These are phyloP conservation scores for Talaromyces albobiverticillius DNA, from an alignment of 2,329 filamentous ascomycete genomes.

Conservation along the genomic window DNA sequence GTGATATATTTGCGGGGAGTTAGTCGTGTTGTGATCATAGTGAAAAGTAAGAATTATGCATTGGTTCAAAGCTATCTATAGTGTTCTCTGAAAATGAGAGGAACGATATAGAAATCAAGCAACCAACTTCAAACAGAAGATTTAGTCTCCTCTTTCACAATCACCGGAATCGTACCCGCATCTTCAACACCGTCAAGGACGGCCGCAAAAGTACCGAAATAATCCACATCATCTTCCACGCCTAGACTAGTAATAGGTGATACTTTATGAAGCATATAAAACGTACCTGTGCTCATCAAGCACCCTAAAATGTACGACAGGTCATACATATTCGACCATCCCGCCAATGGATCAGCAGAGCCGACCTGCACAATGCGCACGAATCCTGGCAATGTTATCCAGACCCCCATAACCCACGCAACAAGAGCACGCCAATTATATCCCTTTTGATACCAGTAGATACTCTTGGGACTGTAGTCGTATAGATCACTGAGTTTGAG, in stretches of 20 bases:
- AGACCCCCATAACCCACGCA: slow-evolving; percentile 9
- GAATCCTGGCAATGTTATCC: background rate
- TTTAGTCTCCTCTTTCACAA: background rate
- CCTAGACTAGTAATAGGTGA: background rate
- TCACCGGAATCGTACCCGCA: background rate
- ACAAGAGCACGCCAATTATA: slow-evolving; percentile 8
- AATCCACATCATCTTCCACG: slow-evolving; percentile 2
- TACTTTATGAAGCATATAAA: background rate
- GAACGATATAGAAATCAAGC: no score
- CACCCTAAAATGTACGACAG: slow-evolving; percentile 2
- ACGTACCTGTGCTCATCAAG: background rate
- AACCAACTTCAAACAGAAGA: background rate
- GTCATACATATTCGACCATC: slow-evolving; percentile 7
- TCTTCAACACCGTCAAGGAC: slow-evolving; percentile 3
- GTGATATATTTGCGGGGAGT: background rate
- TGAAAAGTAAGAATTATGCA: no score
- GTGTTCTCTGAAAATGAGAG: no score
- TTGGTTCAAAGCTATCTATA: no score
- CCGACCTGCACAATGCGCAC: background rate
- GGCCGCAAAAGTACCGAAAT: slow-evolving; percentile 3
- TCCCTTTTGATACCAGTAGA: slow-evolving; percentile 4
- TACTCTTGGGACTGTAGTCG: background rate
- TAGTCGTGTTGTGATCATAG: background rate
- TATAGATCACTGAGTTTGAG: slow-evolving; percentile 9
- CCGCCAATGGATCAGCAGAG: background rate